Base-by-base conservation (phyloP, 148 eudicot genomes). In the Pharnaceum exiguum region DNA sequence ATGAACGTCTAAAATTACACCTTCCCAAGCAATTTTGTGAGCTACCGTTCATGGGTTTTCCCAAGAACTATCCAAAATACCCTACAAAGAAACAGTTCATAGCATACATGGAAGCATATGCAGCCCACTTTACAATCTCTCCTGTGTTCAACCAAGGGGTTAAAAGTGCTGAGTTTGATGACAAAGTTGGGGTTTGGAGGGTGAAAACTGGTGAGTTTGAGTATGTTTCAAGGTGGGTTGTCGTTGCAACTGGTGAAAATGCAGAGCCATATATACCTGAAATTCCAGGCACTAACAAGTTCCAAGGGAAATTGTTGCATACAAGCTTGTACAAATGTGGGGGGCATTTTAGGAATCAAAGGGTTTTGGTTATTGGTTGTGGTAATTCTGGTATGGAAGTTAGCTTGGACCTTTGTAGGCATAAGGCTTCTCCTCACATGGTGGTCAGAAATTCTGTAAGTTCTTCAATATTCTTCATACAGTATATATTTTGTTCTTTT, bases 351-450 rank as follows among this genome's bases (percentile, higher is more conserved):
- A 12, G 23, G 5, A 58, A 71, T 12, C 71, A 83, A 45, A 83
- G 65, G 58, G 96, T 93, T 67, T 66, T 93, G 59, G 96, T 93
- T 12, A 72, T 93, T 49, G 98, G 98, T 0, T 85, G 98, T 78
- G 96, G 98, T 5, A 93, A 93, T 79, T 93, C 98, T 6, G 98
- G 98, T 0, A 91, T 87, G 96, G 98, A 91, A 66, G 88, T 91
- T 18, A 73, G 96, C 39, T 71, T 82, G 58, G 98, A 91, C 55
- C 94, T 91, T 29, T 85, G 78, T 44, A 67, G 81, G n/a, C 55
- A 81, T 69, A 70, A 79, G 68, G 98, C 98, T 16, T 51, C 11
- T 23, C 96, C 98, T 52, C 72, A 73, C 45, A 43, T 91, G 81
- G 96, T 87, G n/a, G 90, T 83, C 60, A 67, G 98, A 63, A 91